A percentile compares a stretch with the other conserved stretches of the same genome.
Conservation (phyloP, 2,329 filamentous ascomycete genomes). For the Balansia obtecta region DNA sequence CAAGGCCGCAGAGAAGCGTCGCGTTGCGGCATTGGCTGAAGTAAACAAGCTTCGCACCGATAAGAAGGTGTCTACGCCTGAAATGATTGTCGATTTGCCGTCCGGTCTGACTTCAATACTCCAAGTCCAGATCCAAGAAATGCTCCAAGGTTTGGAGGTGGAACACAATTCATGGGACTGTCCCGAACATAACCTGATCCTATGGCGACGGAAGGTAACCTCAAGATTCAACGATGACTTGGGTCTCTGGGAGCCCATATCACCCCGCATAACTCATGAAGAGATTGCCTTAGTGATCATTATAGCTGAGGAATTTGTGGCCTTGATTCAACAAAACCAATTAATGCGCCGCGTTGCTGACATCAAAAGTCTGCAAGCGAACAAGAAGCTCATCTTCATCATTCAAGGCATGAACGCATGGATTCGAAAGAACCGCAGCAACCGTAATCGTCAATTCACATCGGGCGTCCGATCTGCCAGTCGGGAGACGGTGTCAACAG, state of each 20-base stretch:
- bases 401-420: conserved; percentile 56
- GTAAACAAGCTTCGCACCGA: conserved; percentile 63
- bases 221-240: conserved; percentile 47
- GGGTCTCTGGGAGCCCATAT: conserved; percentile 53
- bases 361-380: conserved; percentile 41
- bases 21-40: conserved; percentile 53
- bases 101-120: conserved; percentile 36
- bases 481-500: conserved; percentile 16
- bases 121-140: conserved; percentile 31
- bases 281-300: conserved; percentile 51
- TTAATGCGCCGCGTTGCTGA: conserved; percentile 46
- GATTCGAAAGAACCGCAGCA: conserved; percentile 56
- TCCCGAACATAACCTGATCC: conserved; percentile 40
- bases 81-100: conserved; percentile 69
- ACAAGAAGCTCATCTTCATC: conserved; percentile 50
- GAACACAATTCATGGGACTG: conserved; percentile 32
- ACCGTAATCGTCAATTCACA: conserved; percentile 55
- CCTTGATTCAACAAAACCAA: conserved; percentile 37
- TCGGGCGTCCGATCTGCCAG: conserved; percentile 44
- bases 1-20: conserved; percentile 50
- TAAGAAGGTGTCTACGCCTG: conserved; percentile 58
- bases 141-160: conserved; percentile 40
- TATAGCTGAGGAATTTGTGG: conserved; percentile 52
- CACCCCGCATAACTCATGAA: conserved; percentile 38
- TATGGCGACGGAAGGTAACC: conserved; percentile 58